phyloP scores from a whole-genome alignment of 306 rosid genomes.

The Pterocarpus macrocarpus region DNA sequence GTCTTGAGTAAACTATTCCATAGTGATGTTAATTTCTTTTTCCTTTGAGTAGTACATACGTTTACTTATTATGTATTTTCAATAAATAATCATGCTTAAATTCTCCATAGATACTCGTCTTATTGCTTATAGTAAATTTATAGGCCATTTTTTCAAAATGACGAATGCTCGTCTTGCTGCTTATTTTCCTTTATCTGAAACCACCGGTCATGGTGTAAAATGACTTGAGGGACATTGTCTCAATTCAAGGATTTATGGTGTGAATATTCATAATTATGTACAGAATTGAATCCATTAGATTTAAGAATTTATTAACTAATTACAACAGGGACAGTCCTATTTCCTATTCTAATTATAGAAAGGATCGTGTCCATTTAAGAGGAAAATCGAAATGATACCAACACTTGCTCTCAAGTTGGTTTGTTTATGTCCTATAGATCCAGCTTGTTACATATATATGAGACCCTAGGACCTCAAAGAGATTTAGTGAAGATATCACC shows the following conservation, averaged over 20 bases:
- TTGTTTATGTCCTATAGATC: too few relatives aligned
- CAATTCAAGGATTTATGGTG: neutral
- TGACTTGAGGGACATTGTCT: neutral
- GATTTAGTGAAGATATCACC: too few relatives aligned
- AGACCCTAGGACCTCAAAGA: too few relatives aligned
- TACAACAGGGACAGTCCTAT: too few relatives aligned
- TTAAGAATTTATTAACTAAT: neutral
- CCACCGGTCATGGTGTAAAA: neutral
- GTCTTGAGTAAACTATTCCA: constrained; percentile 33
- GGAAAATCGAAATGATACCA: neutral
- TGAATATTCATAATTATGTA: neutral
- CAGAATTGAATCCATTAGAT: neutral
- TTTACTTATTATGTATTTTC: constrained; percentile 27
- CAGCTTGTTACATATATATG: too few relatives aligned
- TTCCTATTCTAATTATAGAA: neutral
- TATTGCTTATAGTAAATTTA: constrained; percentile 13
- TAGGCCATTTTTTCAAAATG: constrained; percentile 1
- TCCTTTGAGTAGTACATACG: constrained; percentile 1
- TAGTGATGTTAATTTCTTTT: constrained; percentile 22
- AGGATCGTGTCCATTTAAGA: neutral
- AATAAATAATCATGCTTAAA: neutral
- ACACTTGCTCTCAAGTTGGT: too few relatives aligned
- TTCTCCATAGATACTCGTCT: neutral
- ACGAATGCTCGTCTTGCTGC: constrained; percentile 8
- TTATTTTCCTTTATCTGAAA: neutral